phyloP scores from a whole-genome alignment of 73 alveolate species.

The Paramecium pentaurelia region DNA sequence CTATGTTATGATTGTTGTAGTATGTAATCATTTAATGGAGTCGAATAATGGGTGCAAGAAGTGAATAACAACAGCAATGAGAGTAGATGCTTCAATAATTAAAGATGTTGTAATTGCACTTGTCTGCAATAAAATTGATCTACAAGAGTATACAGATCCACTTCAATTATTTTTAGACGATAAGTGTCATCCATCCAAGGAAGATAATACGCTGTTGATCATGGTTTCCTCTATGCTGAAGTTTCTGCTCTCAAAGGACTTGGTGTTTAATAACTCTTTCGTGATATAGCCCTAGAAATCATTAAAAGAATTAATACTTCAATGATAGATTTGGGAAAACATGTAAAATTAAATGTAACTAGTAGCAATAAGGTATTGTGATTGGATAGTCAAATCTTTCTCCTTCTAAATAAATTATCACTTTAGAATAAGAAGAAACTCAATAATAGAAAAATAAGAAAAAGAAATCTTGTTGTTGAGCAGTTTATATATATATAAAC shows the following conservation, averaged over 20 bases:
- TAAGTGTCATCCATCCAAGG: neutral
- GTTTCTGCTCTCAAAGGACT: neutral
- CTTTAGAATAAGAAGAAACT: neutral
- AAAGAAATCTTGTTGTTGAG: neutral
- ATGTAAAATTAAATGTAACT: neutral
- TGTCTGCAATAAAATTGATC: slow-evolving; percentile 30
- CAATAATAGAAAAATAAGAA: neutral
- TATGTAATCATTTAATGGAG: neutral
- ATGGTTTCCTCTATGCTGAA: neutral
- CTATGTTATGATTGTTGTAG: neutral
- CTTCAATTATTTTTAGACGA: neutral
- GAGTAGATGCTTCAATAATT: slow-evolving; percentile 20
- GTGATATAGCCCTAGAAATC: neutral
- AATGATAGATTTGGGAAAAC: neutral
- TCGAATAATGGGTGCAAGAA: slow-evolving; percentile 19
- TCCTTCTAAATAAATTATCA: neutral
- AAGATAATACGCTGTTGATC: neutral
- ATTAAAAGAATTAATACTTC: neutral
- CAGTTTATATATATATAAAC: neutral
- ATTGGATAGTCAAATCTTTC: neutral
- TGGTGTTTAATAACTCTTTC: neutral
- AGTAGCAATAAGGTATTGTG: neutral
- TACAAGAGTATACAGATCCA: neutral
- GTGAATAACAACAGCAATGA: neutral
- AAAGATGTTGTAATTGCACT: slow-evolving; percentile 37